phyloP scores from a whole-genome alignment of 441 rosid species.

The Eutrema salsugineum region DNA sequence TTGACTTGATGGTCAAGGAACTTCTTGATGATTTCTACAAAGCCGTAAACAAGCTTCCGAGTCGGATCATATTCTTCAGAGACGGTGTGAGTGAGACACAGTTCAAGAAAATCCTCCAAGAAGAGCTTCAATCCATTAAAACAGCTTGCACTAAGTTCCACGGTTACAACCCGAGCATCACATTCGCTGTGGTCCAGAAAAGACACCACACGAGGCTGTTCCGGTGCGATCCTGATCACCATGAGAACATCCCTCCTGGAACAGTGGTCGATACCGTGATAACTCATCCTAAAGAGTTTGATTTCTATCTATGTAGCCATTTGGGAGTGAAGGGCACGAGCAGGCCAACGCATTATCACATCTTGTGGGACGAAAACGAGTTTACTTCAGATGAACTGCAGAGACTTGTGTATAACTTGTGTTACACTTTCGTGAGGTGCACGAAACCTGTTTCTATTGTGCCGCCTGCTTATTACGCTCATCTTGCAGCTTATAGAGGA shows the following conservation, averaged over 20 bases:
- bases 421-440: constrained; percentile 72
- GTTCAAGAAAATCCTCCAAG: constrained; percentile 55
- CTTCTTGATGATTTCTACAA: constrained; percentile 70
- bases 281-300: constrained; percentile 68
- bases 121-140: constrained; percentile 56
- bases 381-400: constrained; percentile 74
- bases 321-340: constrained; percentile 75
- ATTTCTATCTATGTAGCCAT: constrained; percentile 72
- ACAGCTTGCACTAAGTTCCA: constrained; percentile 49
- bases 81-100: constrained; percentile 80
- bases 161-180: constrained; percentile 48
- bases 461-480: constrained; percentile 74
- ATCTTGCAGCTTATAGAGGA: constrained; percentile 73
- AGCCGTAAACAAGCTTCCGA: constrained; percentile 59
- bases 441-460: constrained; percentile 76
- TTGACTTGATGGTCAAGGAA: constrained; percentile 63
- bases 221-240: constrained; percentile 46
- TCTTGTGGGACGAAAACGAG: constrained; percentile 59
- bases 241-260: constrained; percentile 69
- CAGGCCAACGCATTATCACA: constrained; percentile 73
- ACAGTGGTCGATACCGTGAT: constrained; percentile 70
- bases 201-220: constrained; percentile 71
- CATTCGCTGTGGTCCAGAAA: constrained; percentile 68
- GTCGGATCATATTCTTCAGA: constrained; percentile 63
- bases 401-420: constrained; percentile 63